Conservation (phyloP, 2,329 filamentous ascomycete genomes). For the Trichoderma polysporum region DNA sequence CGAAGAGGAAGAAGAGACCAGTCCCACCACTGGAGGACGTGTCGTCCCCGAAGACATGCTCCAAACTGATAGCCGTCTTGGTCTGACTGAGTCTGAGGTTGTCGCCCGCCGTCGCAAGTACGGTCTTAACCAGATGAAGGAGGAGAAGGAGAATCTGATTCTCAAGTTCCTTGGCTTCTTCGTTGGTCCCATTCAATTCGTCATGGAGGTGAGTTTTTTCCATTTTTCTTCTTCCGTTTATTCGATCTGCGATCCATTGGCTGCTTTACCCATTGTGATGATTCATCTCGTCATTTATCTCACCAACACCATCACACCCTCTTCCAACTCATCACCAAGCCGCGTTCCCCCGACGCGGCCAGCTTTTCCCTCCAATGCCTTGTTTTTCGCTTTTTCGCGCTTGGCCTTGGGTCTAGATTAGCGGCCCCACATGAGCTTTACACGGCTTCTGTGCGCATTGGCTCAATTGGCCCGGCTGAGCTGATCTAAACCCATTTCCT, state of each 20-base stretch:
- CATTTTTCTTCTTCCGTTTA: background rate
- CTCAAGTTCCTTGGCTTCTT: slow-evolving; percentile 84
- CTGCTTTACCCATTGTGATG: background rate
- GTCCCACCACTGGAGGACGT: slow-evolving; percentile 57
- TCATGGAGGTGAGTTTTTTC: slow-evolving; percentile 72
- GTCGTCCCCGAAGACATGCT: slow-evolving; percentile 72
- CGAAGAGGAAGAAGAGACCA: slow-evolving; percentile 56
- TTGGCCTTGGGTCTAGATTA: slow-evolving; percentile 35
- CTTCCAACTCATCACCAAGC: slow-evolving; percentile 19
- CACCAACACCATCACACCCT: background rate
- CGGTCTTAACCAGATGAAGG: slow-evolving; percentile 86
- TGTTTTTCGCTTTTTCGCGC: slow-evolving; percentile 27
- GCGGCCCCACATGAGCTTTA: slow-evolving; percentile 36
- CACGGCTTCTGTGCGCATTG: slow-evolving; percentile 29
- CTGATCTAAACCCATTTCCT: slow-evolving; percentile 4
- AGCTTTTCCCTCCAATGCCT: slow-evolving; percentile 21
- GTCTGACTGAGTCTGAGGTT: slow-evolving; percentile 73
- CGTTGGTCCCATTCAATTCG: slow-evolving; percentile 86
- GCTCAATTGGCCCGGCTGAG: slow-evolving; percentile 26
- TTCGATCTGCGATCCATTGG: background rate
- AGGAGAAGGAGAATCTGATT: slow-evolving; percentile 81
- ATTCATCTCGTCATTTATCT: background rate
- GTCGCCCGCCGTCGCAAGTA: slow-evolving; percentile 63
- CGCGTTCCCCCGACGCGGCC: slow-evolving; percentile 2
- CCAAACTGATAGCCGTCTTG: slow-evolving; percentile 69